A percentile compares a stretch with the other conserved stretches of the same genome.
Conservation (phyloP, 2,329 filamentous ascomycete species). For the Hymenoscyphus salicellus region DNA sequence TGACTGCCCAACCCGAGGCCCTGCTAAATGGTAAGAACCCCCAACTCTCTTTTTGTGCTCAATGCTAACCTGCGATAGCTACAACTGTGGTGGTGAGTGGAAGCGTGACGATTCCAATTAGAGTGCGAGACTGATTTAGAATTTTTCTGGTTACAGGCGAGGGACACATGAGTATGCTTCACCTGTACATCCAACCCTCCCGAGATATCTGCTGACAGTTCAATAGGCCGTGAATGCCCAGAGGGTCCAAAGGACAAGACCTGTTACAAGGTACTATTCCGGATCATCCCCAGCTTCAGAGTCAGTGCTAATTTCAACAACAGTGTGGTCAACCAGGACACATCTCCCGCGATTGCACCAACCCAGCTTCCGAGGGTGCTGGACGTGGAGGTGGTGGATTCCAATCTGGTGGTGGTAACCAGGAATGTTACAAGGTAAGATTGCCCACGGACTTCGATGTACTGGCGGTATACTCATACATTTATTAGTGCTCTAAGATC, state of each 20-base stretch:
- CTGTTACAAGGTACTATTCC: slow-evolving; percentile 55
- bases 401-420: slow-evolving; percentile 42
- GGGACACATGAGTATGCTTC: slow-evolving; percentile 72
- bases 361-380: slow-evolving; percentile 34
- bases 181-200: slow-evolving; percentile 24
- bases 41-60: neutral
- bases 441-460: neutral
- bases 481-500: slow-evolving; percentile 74
- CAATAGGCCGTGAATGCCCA: slow-evolving; percentile 79
- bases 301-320: slow-evolving; percentile 4
- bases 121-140: slow-evolving; percentile 33
- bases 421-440: slow-evolving; percentile 82
- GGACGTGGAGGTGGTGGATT: slow-evolving; percentile 33
- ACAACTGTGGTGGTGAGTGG: slow-evolving; percentile 73
- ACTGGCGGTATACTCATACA: slow-evolving; percentile 7
- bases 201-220: slow-evolving; percentile 24
- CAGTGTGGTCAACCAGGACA: slow-evolving; percentile 79
- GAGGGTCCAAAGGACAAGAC: slow-evolving; percentile 84
- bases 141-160: slow-evolving; percentile 43
- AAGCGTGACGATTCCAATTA: slow-evolving; percentile 19
- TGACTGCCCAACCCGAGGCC: slow-evolving; percentile 81
- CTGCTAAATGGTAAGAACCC: slow-evolving; percentile 70
- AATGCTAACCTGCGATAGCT: slow-evolving; percentile 48
- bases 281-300: neutral
- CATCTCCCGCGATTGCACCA: slow-evolving; percentile 72